Percentiles rank a stretch among this genome's conserved stretches.
These are phyloP conservation scores for Penicillium cosmopolitanum DNA, from an alignment of 495 filamentous ascomycete genomes.

Conservation along the genomic window DNA sequence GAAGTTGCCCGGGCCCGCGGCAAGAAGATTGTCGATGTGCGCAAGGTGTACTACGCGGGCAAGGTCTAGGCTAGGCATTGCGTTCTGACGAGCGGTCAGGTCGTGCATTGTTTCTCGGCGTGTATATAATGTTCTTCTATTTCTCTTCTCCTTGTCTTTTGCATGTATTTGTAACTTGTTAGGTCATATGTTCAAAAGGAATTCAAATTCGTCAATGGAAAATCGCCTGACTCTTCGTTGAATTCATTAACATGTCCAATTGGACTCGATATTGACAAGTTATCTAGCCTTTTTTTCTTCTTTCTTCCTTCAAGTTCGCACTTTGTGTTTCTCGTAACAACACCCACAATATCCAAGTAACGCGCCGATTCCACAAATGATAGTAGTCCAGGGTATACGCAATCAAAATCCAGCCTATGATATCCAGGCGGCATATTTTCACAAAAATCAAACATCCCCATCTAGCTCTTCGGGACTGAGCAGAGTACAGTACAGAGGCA, in stretches of 20 bases:
- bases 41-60: slow-evolving; percentile 97
- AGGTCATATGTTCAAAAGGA: slow-evolving; percentile 19
- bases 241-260: not conserved
- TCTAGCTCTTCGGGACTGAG: not conserved
- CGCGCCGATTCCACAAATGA: slow-evolving; percentile 2
- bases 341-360: slow-evolving; percentile 3
- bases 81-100: slow-evolving; percentile 28
- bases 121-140: slow-evolving; percentile 46
- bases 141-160: slow-evolving; percentile 35
- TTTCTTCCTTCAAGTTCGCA: not conserved
- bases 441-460: not conserved
- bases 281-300: not conserved
- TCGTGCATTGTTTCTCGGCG: slow-evolving; percentile 28
- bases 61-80: slow-evolving; percentile 54
- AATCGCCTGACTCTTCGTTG: not conserved
- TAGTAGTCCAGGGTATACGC: slow-evolving; percentile 9
- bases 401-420: not conserved
- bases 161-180: slow-evolving; percentile 37
- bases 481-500: not conserved
- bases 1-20: slow-evolving; percentile 83
- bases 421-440: not conserved
- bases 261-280: not conserved
- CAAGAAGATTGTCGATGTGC: slow-evolving; percentile 91
- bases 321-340: not conserved
- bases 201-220: slow-evolving; percentile 21